Evolutionary conservation across 306 rosid genomes (phyloP).

Genomic region (Vigna radiata): DNA sequence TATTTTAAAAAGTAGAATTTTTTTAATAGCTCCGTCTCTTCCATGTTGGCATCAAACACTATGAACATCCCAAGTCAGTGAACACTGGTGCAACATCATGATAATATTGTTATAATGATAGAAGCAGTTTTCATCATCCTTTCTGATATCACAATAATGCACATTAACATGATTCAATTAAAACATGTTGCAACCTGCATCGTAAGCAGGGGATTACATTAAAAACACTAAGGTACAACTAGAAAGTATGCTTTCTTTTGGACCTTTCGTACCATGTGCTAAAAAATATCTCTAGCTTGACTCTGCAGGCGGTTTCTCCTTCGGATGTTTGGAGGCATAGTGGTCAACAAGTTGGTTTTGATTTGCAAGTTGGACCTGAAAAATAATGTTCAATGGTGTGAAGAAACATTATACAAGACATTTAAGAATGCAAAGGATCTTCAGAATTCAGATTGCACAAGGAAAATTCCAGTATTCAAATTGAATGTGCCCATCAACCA

Average conservation of each 20-base stretch:
- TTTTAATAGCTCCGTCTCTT: background rate
- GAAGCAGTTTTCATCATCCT: slow-evolving; percentile 37
- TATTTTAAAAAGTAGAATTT: background rate
- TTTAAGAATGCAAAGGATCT: slow-evolving; percentile 5
- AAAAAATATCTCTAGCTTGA: slow-evolving; percentile 55
- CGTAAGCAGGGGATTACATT: slow-evolving; percentile 41
- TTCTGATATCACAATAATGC: slow-evolving; percentile 43
- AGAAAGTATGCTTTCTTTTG: slow-evolving; percentile 29
- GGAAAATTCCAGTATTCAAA: background rate
- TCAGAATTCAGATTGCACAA: slow-evolving; percentile 27
- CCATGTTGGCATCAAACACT: background rate
- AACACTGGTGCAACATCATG: slow-evolving; percentile 20
- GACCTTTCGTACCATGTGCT: slow-evolving; percentile 32
- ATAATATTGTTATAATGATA: slow-evolving; percentile 37
- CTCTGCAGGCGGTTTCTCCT: slow-evolving; percentile 79
- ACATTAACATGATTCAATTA: slow-evolving; percentile 20
- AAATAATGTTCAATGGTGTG: slow-evolving; percentile 30
- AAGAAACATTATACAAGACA: slow-evolving; percentile 29
- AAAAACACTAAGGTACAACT: slow-evolving; percentile 37
- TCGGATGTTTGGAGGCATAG: slow-evolving; percentile 94
- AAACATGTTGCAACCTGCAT: slow-evolving; percentile 42
- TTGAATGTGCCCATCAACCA: slow-evolving; percentile 6
- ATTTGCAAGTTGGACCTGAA: slow-evolving; percentile 88
- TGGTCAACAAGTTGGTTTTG: slow-evolving; percentile 86
- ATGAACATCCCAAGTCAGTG: background rate